Base-by-base conservation (phyloP, 768 basidiomycete genomes). In the Boletus reticulatus region DNA sequence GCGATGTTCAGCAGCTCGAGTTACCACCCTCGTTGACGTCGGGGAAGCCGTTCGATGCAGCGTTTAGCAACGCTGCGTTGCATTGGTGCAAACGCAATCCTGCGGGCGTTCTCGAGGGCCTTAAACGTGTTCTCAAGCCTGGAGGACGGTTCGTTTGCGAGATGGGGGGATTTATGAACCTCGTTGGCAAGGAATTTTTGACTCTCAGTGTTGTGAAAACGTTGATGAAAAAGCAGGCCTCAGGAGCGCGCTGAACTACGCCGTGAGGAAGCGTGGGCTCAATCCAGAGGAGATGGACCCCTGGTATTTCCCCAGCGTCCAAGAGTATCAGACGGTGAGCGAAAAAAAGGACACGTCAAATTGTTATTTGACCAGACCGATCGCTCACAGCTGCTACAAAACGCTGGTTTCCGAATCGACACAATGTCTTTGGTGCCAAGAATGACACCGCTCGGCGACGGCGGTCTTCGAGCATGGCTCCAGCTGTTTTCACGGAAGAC, bases 71-170 rank as follows among this genome's bases (percentile, higher is more conserved):
- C 58, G 89, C 93, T 0, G 78, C 81, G 4, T 66, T 94, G 58
- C 92, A 95, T 63, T 94, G 92, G 92, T 94, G 91, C 72, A 93
- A 90, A 68, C 73, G 74, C 6, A 76, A 87, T 61, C 93, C 92
- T 1, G 67, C 63, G 2, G 84, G 81, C 2, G 91, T 92, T 10
- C 67, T 92, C 11, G 70, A 76, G 14, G 78, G 83, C 47, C 79
- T 81, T n/a, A 81, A 80, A 63, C 76, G 73, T 43, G 71, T 87
- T 11, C 73, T 94, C 52, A 90, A 83, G 61, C 78, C 77, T 2
- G 87, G 88, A 0, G 92, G 91, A 2, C 75, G 86, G 20, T 81
- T 93, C 44, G 84, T 84, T 0, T 84, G 78, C 22, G 92, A 94
- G 67, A 84, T 92, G 80, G 87, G 91, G 14, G 88, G 87, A 0